phyloP scores from a whole-genome alignment of 2,329 filamentous ascomycete species.

The Pseudogymnoascus sp. region DNA sequence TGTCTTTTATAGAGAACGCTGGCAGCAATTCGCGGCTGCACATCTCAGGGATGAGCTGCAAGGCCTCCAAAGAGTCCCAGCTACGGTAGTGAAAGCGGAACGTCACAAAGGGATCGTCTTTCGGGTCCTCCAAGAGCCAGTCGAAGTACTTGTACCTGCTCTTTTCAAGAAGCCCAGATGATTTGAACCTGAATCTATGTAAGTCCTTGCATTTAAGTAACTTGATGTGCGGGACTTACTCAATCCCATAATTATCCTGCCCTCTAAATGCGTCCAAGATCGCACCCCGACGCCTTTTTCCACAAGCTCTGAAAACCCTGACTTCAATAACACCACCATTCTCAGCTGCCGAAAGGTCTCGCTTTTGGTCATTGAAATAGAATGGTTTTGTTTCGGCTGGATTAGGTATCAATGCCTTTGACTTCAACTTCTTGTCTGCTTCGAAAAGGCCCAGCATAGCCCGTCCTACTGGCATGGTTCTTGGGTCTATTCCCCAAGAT shows the following conservation, averaged over 20 bases:
- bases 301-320: slow-evolving; percentile 44
- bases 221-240: slow-evolving; percentile 34
- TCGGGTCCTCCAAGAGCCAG: slow-evolving; percentile 44
- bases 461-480: slow-evolving; percentile 30
- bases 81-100: slow-evolving; percentile 53
- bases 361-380: slow-evolving; percentile 35
- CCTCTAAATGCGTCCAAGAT: slow-evolving; percentile 37
- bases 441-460: slow-evolving; percentile 43
- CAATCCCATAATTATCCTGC: slow-evolving; percentile 45
- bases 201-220: neutral
- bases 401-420: slow-evolving; percentile 27
- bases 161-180: slow-evolving; percentile 44
- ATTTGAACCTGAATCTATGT: slow-evolving; percentile 37
- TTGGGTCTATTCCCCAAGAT: slow-evolving; percentile 44
- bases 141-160: slow-evolving; percentile 21
- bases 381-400: slow-evolving; percentile 45
- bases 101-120: slow-evolving; percentile 43
- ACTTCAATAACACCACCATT: slow-evolving; percentile 51
- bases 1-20: slow-evolving; percentile 18
- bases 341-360: slow-evolving; percentile 33
- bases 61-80: slow-evolving; percentile 39
- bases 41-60: slow-evolving; percentile 37
- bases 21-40: slow-evolving; percentile 17
- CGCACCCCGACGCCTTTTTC: slow-evolving; percentile 37
- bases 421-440: slow-evolving; percentile 37